phyloP scores from a whole-genome alignment of 1,284 basidiomycete genomes.

The Sporisorium scitamineum region DNA sequence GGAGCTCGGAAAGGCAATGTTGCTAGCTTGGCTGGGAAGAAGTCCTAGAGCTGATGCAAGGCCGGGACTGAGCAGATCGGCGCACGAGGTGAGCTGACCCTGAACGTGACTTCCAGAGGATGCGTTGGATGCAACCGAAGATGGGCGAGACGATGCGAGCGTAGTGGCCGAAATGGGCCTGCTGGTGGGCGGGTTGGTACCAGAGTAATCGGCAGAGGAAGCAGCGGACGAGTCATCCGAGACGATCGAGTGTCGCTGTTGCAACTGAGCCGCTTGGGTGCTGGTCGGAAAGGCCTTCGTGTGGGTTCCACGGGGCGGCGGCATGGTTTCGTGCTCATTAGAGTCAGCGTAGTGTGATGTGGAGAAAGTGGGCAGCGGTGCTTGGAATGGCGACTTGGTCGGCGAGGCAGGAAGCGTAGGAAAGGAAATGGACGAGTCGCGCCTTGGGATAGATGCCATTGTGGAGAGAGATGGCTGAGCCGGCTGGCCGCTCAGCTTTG shows the following conservation, averaged over 20 bases:
- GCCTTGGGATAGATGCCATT: slow-evolving; percentile 31
- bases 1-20: slow-evolving; percentile 24
- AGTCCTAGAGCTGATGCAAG: slow-evolving; percentile 59
- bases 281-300: slow-evolving; percentile 8
- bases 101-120: slow-evolving; percentile 38
- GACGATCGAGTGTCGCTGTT: slow-evolving; percentile 37
- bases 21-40: slow-evolving; percentile 13
- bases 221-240: slow-evolving; percentile 45
- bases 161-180: slow-evolving; percentile 41
- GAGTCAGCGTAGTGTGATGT: slow-evolving; percentile 25
- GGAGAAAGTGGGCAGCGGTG: slow-evolving; percentile 21
- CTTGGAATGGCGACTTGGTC: slow-evolving; percentile 2
- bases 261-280: slow-evolving; percentile 6
- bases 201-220: slow-evolving; percentile 37
- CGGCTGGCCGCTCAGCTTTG: not conserved
- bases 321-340: slow-evolving; percentile 13
- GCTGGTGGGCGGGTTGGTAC: slow-evolving; percentile 15
- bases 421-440: slow-evolving; percentile 46
- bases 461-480: not conserved
- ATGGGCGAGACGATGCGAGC: slow-evolving; percentile 49
- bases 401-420: slow-evolving; percentile 39
- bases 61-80: slow-evolving; percentile 52
- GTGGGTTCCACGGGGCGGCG: slow-evolving; percentile 19
- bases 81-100: slow-evolving; percentile 46
- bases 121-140: slow-evolving; percentile 50